Evolutionary conservation across 139 green algal species (phyloP).

Genomic region (Trebouxia sp.): DNA sequence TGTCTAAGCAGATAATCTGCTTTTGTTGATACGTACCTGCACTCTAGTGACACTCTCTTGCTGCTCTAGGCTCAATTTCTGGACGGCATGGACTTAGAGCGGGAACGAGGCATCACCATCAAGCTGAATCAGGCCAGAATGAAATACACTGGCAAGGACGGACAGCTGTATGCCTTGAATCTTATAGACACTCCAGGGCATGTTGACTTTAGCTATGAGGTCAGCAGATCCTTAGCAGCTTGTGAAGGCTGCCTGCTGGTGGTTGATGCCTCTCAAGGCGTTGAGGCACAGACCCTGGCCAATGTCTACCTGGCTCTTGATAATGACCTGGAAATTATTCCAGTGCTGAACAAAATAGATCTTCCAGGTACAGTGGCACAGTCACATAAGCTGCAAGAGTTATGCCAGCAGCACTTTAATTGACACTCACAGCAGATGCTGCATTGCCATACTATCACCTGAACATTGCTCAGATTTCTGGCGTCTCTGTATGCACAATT

Average conservation of each 20-base stretch:
- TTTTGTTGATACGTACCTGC: neutral
- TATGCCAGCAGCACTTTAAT: neutral
- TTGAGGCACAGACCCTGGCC: slow-evolving; percentile 98
- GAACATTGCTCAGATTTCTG: neutral
- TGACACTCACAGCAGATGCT: neutral
- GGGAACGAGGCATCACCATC: slow-evolving; percentile 89
- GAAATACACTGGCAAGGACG: slow-evolving; percentile 76
- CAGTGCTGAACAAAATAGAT: slow-evolving; percentile 98
- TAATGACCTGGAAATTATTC: slow-evolving; percentile 96
- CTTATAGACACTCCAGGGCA: slow-evolving; percentile 93
- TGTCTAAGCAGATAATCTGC: neutral
- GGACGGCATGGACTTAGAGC: slow-evolving; percentile 87
- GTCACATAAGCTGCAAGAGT: neutral
- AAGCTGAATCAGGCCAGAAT: slow-evolving; percentile 96
- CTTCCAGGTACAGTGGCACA: slow-evolving; percentile 69
- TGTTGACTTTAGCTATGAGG: slow-evolving; percentile 89
- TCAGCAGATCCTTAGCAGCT: slow-evolving; percentile 90
- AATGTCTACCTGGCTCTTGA: slow-evolving; percentile 98
- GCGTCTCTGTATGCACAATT: too few relatives aligned
- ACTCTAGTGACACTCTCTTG: neutral
- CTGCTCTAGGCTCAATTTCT: slow-evolving; percentile 87
- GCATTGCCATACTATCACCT: neutral
- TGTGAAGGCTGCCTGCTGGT: slow-evolving; percentile 98
- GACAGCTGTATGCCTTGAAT: slow-evolving; percentile 77
- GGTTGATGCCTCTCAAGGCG: slow-evolving; percentile 95